These are phyloP conservation scores for Astragalus membranaceus DNA, from an alignment of 306 rosid species.

Conservation along the genomic window DNA sequence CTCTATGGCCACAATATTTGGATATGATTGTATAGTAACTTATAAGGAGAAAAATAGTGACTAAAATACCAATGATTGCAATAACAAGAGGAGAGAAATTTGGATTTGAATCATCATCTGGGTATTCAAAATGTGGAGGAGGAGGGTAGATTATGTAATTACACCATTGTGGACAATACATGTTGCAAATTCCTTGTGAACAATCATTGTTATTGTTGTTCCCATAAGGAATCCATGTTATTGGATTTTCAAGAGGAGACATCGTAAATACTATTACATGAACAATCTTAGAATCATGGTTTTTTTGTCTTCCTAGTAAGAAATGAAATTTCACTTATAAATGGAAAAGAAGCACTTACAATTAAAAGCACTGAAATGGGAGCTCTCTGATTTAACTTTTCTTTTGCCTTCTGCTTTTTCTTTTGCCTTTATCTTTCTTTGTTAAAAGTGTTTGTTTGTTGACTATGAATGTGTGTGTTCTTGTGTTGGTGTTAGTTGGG, in stretches of 20 bases:
- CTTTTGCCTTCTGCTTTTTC: neutral
- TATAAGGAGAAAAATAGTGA: conserved; percentile 59
- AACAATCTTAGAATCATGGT: neutral
- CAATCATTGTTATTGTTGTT: conserved; percentile 52
- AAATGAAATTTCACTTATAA: too few relatives aligned
- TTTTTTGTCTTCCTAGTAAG: too few relatives aligned
- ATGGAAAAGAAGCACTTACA: too few relatives aligned
- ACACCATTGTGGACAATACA: conserved; percentile 85
- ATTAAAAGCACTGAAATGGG: neutral
- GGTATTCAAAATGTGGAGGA: conserved; percentile 62
- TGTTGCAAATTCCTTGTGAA: conserved; percentile 66
- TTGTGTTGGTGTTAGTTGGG: conserved; percentile 42
- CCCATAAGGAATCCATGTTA: conserved; percentile 64
- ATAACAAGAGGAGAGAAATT: conserved; percentile 70
- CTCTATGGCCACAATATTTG: conserved; percentile 47
- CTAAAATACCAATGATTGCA: conserved; percentile 67
- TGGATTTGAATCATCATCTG: conserved; percentile 48
- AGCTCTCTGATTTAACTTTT: conserved; percentile 21
- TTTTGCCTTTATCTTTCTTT: conserved; percentile 18
- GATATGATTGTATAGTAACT: conserved; percentile 69
- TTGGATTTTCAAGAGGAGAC: conserved; percentile 58
- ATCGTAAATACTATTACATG: conserved; percentile 12
- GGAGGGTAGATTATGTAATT: conserved; percentile 39
- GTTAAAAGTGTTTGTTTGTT: conserved; percentile 41
- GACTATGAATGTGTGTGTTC: conserved; percentile 29